phyloP scores from a whole-genome alignment of 176 grass and related monocot species.

The Avena atlantica region DNA sequence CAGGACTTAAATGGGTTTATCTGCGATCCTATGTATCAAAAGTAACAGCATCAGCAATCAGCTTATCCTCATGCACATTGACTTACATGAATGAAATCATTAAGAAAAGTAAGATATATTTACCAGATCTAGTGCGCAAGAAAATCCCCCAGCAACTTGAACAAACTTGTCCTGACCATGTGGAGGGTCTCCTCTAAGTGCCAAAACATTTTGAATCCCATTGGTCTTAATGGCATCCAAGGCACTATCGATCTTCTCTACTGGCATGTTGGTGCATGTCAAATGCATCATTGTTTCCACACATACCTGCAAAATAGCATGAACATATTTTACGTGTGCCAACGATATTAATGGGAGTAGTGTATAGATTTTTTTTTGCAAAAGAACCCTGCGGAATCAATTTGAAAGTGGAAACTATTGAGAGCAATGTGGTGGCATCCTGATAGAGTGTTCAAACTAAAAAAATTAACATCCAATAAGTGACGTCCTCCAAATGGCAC shows the following conservation, averaged over 20 bases:
- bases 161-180: slow-evolving; percentile 89
- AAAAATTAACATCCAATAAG: neutral
- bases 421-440: neutral
- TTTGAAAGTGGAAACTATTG: neutral
- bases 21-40: slow-evolving; percentile 3
- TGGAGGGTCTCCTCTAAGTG: slow-evolving; percentile 86
- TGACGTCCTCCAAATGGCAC: neutral
- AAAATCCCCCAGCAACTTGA: slow-evolving; percentile 81
- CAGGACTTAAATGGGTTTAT: slow-evolving; percentile 12
- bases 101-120: neutral
- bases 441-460: neutral
- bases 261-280: slow-evolving; percentile 93
- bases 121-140: slow-evolving; percentile 94
- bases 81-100: neutral
- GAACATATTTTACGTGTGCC: neutral
- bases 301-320: slow-evolving; percentile 58
- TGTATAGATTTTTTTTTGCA: neutral
- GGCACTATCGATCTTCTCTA: slow-evolving; percentile 88
- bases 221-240: slow-evolving; percentile 77
- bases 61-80: neutral
- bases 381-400: neutral
- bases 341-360: neutral
- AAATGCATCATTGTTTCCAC: slow-evolving; percentile 98
- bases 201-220: slow-evolving; percentile 96
- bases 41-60: neutral